These are phyloP conservation scores for Leptodontidium sp. DNA, from an alignment of 2,329 filamentous ascomycete genomes.

Conservation along the genomic window DNA sequence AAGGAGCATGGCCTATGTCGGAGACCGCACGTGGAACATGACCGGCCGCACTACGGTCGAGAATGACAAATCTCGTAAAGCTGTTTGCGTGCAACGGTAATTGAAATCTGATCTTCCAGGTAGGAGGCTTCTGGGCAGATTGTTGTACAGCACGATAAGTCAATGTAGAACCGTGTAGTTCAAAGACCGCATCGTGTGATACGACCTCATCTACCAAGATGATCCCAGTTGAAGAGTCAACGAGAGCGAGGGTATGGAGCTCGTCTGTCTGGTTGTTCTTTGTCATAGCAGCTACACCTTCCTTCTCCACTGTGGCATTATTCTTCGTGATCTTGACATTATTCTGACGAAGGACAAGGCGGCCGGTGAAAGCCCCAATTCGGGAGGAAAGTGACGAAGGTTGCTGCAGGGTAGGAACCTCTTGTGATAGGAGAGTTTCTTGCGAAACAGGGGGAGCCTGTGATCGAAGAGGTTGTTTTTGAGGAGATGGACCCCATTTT, in stretches of 20 bases:
- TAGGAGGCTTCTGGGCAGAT: slow-evolving; percentile 6
- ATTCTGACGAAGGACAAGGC: background rate
- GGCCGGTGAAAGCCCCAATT: background rate
- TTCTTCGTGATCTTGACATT: slow-evolving; percentile 19
- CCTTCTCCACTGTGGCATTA: background rate
- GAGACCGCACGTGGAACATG: background rate
- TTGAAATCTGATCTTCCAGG: slow-evolving; percentile 31
- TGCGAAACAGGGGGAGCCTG: no score
- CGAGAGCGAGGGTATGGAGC: slow-evolving; percentile 6
- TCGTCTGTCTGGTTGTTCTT: slow-evolving; percentile 4
- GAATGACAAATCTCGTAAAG: slow-evolving; percentile 11
- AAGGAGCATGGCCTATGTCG: background rate
- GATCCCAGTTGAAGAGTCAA: background rate
- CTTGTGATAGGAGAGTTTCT: background rate
- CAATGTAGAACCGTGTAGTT: background rate
- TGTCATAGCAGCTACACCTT: slow-evolving; percentile 16
- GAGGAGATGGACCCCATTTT: slow-evolving; percentile 14
- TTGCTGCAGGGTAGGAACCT: background rate
- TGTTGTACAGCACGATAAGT: slow-evolving; percentile 23
- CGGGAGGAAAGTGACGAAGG: background rate
- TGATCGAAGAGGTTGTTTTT: background rate
- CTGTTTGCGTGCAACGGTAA: slow-evolving; percentile 18
- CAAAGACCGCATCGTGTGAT: slow-evolving; percentile 16
- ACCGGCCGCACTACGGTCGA: background rate
- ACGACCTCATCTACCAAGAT: slow-evolving; percentile 25